Evolutionary conservation across 2,329 filamentous ascomycete species (phyloP).

Genomic region (Aspergillus luchuensis): DNA sequence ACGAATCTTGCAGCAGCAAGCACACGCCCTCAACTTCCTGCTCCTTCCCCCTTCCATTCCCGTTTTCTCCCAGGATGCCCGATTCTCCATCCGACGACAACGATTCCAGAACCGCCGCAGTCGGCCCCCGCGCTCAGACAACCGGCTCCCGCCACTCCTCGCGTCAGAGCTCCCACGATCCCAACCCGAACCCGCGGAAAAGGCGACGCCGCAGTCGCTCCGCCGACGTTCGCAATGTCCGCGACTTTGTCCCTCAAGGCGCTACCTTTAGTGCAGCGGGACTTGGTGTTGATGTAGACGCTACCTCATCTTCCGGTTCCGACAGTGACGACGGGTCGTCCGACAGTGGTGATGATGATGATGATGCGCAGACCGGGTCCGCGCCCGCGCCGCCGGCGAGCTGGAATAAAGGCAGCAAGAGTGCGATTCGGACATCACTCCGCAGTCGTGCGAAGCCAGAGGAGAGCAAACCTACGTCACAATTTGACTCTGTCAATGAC

Average conservation of each 20-base stretch:
- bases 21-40: neutral
- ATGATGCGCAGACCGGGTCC: slow-evolving; percentile 16
- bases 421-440: slow-evolving; percentile 47
- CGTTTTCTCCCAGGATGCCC: slow-evolving; percentile 23
- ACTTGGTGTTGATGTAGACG: slow-evolving; percentile 36
- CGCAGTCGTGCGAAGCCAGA: slow-evolving; percentile 29
- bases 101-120: slow-evolving; percentile 51
- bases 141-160: slow-evolving; percentile 26
- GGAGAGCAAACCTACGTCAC: slow-evolving; percentile 18
- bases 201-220: slow-evolving; percentile 31
- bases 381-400: slow-evolving; percentile 33
- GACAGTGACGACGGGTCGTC: slow-evolving; percentile 18
- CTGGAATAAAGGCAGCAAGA: slow-evolving; percentile 50
- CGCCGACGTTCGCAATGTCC: slow-evolving; percentile 27
- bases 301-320: slow-evolving; percentile 34
- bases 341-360: slow-evolving; percentile 11
- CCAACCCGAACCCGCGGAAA: slow-evolving; percentile 28
- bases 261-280: slow-evolving; percentile 37
- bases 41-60: neutral
- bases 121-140: slow-evolving; percentile 40
- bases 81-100: slow-evolving; percentile 37
- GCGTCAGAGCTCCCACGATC: slow-evolving; percentile 24
- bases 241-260: slow-evolving; percentile 43
- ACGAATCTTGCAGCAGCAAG: neutral
- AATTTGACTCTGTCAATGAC: slow-evolving; percentile 41